A percentile compares a stretch with the other conserved stretches of the same genome.
Conservation (phyloP, 768 basidiomycete species). For the Boletus tylopilopsis region DNA sequence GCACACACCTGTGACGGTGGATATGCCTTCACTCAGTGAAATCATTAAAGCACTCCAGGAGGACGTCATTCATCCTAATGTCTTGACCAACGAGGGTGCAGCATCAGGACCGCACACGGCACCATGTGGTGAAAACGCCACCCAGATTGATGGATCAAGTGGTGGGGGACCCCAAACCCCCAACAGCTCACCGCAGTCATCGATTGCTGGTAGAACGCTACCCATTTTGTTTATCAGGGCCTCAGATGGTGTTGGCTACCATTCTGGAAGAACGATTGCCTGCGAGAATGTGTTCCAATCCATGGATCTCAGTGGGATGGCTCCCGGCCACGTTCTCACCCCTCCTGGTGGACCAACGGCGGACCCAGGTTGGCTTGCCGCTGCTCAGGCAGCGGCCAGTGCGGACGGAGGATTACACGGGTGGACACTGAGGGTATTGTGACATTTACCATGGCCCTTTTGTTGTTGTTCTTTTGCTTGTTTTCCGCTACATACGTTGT, state of each 20-base stretch:
- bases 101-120: conserved; percentile 36
- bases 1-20: conserved; percentile 82
- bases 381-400: conserved; percentile 64
- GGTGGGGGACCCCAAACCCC: conserved; percentile 20
- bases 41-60: conserved; percentile 79
- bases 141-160: conserved; percentile 26
- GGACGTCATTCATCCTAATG: conserved; percentile 48
- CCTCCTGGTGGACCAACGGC: conserved; percentile 42
- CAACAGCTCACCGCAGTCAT: conserved; percentile 36
- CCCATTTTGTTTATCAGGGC: conserved; percentile 80
- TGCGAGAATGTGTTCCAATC: conserved; percentile 77
- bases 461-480: conserved; percentile 26
- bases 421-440: conserved; percentile 81
- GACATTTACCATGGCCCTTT: conserved; percentile 26
- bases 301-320: conserved; percentile 57
- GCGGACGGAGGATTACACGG: conserved; percentile 66
- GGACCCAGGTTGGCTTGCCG: conserved; percentile 70
- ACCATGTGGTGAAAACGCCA: conserved; percentile 19
- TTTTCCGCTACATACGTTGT: conserved; percentile 27
- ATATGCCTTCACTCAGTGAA: conserved; percentile 74
- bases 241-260: conserved; percentile 83
- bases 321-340: conserved; percentile 41
- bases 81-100: conserved; percentile 33
- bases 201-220: conserved; percentile 66
- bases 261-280: conserved; percentile 79